A percentile compares a stretch with the other conserved stretches of the same genome.
phyloP scores from a whole-genome alignment of 202 grass and related monocot genomes.

The Bolboschoenoplectus hybrid region DNA sequence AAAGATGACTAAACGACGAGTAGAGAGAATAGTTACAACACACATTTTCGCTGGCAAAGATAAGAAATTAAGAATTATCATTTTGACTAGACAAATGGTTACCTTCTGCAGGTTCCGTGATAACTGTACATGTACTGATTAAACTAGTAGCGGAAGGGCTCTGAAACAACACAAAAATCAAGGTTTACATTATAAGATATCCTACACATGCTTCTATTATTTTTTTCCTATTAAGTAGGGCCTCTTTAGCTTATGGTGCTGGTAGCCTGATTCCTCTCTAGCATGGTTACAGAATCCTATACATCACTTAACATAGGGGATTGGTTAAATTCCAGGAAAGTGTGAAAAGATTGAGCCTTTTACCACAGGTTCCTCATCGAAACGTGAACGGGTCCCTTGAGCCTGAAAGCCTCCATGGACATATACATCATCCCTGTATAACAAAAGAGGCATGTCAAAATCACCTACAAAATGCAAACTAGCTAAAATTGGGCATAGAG shows the following conservation, averaged over 20 bases:
- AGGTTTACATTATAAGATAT: neutral
- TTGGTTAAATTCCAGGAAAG: neutral
- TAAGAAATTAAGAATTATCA: neutral
- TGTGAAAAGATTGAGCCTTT: neutral
- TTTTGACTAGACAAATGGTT: conserved; percentile 8
- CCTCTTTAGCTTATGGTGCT: neutral
- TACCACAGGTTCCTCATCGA: conserved; percentile 38
- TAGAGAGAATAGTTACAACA: neutral
- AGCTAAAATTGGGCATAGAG: conserved; percentile 21
- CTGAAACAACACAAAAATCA: conserved; percentile 43
- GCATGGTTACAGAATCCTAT: neutral
- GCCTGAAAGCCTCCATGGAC: conserved; percentile 18
- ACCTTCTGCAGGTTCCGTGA: conserved; percentile 53
- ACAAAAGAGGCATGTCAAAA: conserved; percentile 22
- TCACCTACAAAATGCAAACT: neutral
- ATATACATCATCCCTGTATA: conserved; percentile 63
- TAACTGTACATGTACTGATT: conserved; percentile 24
- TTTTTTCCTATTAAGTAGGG: neutral
- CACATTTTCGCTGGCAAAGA: neutral
- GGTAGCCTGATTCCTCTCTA: neutral
- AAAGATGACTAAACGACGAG: conserved; percentile 2
- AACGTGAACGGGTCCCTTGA: conserved; percentile 16
- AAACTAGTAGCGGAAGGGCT: conserved; percentile 37
- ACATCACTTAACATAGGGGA: neutral
- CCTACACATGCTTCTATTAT: neutral